phyloP scores from a whole-genome alignment of 352 stramenopile species.

The Sclerospora graminicola region DNA sequence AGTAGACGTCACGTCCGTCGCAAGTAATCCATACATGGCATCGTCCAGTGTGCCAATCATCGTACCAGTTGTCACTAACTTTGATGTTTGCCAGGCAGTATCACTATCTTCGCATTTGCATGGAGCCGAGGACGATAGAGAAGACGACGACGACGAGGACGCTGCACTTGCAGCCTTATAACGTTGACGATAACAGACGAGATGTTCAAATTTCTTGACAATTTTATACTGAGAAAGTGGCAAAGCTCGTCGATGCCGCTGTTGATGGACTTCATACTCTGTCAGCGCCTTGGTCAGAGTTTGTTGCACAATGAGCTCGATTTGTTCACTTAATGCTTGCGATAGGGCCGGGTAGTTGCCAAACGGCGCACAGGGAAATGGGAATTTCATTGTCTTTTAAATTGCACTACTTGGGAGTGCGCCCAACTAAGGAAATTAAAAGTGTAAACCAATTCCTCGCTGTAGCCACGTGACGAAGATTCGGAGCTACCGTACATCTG shows the following conservation, averaged over 20 bases:
- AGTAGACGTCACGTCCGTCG: constrained; percentile 22
- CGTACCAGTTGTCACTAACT: constrained; percentile 31
- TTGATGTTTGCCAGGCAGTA: constrained; percentile 5
- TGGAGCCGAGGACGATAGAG: constrained; percentile 3
- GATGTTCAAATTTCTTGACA: constrained; percentile 27
- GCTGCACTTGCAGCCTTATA: background rate
- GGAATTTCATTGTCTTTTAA: constrained; percentile 25
- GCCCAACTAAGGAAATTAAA: too few relatives aligned
- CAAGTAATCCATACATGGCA: constrained; percentile 32
- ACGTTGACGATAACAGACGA: constrained; percentile 24
- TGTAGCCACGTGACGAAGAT: too few relatives aligned
- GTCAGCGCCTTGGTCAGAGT: constrained; percentile 17
- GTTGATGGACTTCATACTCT: constrained; percentile 20
- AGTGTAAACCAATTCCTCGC: too few relatives aligned
- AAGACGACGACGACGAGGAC: constrained; percentile 1
- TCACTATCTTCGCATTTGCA: background rate
- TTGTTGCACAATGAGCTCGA: constrained; percentile 9
- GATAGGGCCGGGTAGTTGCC: constrained; percentile 9
- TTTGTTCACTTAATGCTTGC: constrained; percentile 6
- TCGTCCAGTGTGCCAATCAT: constrained; percentile 40
- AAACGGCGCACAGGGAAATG: constrained; percentile 15
- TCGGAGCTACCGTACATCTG: too few relatives aligned
- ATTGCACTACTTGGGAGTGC: background rate
- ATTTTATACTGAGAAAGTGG: constrained; percentile 19
- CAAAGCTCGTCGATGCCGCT: constrained; percentile 11